A percentile compares a stretch with the other conserved stretches of the same genome.
These are phyloP conservation scores for Wickerhamomyces subpelliculosus DNA, from an alignment of 805 yeast genomes.

Conservation along the genomic window DNA sequence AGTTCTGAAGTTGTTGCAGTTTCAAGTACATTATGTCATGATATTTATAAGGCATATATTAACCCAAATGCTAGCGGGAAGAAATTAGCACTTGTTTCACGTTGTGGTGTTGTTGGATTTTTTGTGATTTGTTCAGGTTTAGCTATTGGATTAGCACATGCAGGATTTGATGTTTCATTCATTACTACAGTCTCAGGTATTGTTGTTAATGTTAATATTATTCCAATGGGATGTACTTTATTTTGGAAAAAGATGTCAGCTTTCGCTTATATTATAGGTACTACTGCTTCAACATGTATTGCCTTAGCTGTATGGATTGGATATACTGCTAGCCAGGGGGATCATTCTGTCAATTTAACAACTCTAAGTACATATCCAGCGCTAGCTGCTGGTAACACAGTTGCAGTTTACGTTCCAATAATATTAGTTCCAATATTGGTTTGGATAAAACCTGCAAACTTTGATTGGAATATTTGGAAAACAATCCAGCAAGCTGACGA, in stretches of 20 bases:
- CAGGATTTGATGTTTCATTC: constrained; percentile 34
- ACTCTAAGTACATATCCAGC: constrained; percentile 62
- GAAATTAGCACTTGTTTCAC: constrained; percentile 28
- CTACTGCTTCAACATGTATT: constrained; percentile 18
- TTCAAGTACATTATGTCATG: constrained; percentile 33
- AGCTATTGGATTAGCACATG: constrained; percentile 36
- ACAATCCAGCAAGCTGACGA: constrained; percentile 57
- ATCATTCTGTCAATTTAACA: constrained; percentile 13
- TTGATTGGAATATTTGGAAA: constrained; percentile 59
- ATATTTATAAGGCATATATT: constrained; percentile 32
- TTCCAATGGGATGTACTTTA: constrained; percentile 70
- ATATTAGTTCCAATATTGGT: constrained; percentile 60
- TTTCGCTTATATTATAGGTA: constrained; percentile 17
- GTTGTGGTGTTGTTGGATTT: constrained; percentile 34
- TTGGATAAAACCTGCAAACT: constrained; percentile 59
- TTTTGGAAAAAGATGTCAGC: constrained; percentile 22
- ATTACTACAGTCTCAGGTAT: constrained; percentile 33
- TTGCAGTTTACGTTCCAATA: constrained; percentile 48
- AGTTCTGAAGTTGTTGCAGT: constrained; percentile 37
- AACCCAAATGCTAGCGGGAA: constrained; percentile 33
- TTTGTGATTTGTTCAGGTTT: constrained; percentile 33
- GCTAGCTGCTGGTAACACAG: constrained; percentile 75
- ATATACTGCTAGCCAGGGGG: constrained; percentile 30
- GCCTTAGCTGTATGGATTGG: constrained; percentile 21
- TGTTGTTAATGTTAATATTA: constrained; percentile 28